These are phyloP conservation scores for Biscogniauxia sp. DNA, from an alignment of 2,329 filamentous ascomycete species.

Conservation along the genomic window DNA sequence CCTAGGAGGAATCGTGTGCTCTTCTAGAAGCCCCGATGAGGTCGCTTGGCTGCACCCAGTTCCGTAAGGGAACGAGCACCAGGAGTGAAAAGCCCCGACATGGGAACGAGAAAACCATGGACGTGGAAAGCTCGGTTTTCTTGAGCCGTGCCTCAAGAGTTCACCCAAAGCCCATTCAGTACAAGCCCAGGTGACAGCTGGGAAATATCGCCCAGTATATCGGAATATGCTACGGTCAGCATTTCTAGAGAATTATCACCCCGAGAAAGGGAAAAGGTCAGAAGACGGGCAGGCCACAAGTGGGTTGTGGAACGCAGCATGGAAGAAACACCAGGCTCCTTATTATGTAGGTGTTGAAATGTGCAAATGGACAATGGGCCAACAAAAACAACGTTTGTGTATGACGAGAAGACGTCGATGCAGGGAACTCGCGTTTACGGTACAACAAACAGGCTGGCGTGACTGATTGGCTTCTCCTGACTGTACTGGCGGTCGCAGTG, in stretches of 20 bases:
- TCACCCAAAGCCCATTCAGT: not conserved
- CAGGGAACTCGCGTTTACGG: slow-evolving; percentile 21
- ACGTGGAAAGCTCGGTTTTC: not conserved
- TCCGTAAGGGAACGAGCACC: not conserved
- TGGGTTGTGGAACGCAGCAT: slow-evolving; percentile 12
- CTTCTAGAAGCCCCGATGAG: slow-evolving; percentile 6
- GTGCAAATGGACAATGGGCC: slow-evolving; percentile 16
- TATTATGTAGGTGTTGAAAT: slow-evolving; percentile 21
- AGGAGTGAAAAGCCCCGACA: not conserved
- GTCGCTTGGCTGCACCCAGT: not conserved
- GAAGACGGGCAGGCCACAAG: slow-evolving; percentile 1
- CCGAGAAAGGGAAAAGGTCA: not conserved
- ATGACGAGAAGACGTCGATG: slow-evolving; percentile 26
- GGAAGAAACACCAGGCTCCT: slow-evolving; percentile 14
- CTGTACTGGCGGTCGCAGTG: slow-evolving; percentile 19
- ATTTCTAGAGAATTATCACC: not conserved
- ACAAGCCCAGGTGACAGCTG: not conserved
- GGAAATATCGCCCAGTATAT: not conserved
- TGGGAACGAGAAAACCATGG: not conserved
- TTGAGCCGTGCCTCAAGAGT: not conserved
- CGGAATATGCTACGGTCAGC: not conserved
- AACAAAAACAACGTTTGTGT: slow-evolving; percentile 28
- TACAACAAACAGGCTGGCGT: slow-evolving; percentile 16
- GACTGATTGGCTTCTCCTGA: slow-evolving; percentile 16
- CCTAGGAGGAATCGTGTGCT: slow-evolving; percentile 3